These are phyloP conservation scores for Cucumis hystrix DNA, from an alignment of 306 rosid genomes.

Conservation along the genomic window DNA sequence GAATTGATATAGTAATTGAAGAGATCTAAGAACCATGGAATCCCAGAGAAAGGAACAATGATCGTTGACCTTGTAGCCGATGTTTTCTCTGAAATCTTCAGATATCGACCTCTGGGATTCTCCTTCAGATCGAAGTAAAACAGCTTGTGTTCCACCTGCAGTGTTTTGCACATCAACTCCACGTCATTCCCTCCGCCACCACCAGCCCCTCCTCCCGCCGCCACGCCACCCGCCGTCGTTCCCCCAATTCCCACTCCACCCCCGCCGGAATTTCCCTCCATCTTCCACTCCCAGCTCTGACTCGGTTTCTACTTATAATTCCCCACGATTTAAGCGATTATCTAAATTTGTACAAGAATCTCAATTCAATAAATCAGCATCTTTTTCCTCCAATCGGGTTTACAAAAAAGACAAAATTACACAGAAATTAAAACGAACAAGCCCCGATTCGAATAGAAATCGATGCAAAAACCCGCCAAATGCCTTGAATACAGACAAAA, in stretches of 20 bases:
- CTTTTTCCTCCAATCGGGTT: not conserved
- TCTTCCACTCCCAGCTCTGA: constrained; percentile 8
- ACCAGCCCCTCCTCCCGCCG: constrained; percentile 13
- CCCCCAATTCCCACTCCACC: constrained; percentile 14
- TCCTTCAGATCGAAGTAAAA: constrained; percentile 99
- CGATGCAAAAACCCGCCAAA: not conserved
- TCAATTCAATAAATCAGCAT: not conserved
- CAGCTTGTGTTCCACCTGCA: constrained; percentile 96
- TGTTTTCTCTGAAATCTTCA: constrained; percentile 94
- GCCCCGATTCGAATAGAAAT: not conserved
- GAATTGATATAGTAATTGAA: constrained; percentile 89
- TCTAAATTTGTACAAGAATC: not conserved
- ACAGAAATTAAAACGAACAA: not conserved
- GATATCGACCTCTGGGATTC: constrained; percentile 95
- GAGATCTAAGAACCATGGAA: constrained; percentile 97
- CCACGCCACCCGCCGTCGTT: constrained; percentile 19
- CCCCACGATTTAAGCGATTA: not conserved
- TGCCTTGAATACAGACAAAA: not conserved
- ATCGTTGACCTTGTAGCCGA: constrained; percentile 98
- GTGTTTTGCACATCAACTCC: constrained; percentile 85
- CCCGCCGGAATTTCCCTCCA: constrained; percentile 62
- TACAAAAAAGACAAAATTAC: not conserved
- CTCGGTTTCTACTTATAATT: not conserved
- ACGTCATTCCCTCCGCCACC: constrained; percentile 58
- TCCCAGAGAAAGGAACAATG: constrained; percentile 93